phyloP scores from a whole-genome alignment of 768 basidiomycete species.

The Amanita subjunquillea region DNA sequence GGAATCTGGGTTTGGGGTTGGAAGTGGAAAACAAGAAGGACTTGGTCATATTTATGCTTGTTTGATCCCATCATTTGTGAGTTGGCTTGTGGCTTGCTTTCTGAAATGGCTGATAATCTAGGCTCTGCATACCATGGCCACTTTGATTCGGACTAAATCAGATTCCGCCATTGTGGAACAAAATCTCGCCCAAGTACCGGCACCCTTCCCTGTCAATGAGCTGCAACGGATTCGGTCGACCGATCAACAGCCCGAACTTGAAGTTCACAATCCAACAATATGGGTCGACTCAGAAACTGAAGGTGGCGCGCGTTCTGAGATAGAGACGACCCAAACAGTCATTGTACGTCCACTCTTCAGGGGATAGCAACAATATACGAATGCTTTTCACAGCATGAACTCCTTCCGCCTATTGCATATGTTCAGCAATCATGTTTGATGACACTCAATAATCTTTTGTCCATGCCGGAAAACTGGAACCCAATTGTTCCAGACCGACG shows the following conservation, averaged over 20 bases:
- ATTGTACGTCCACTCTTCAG: slow-evolving; percentile 14
- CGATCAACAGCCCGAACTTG: not conserved
- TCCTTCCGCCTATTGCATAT: slow-evolving; percentile 61
- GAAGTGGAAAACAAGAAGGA: not conserved
- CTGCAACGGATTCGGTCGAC: slow-evolving; percentile 11
- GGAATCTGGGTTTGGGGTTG: not conserved
- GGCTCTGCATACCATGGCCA: slow-evolving; percentile 21
- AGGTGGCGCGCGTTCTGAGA: slow-evolving; percentile 5
- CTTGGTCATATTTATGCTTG: not conserved
- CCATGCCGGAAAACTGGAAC: slow-evolving; percentile 36
- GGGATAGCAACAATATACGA: not conserved
- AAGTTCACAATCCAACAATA: not conserved
- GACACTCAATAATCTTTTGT: slow-evolving; percentile 62
- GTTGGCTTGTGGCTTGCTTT: not conserved
- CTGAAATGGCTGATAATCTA: not conserved
- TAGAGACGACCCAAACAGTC: slow-evolving; percentile 5
- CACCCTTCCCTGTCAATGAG: slow-evolving; percentile 29
- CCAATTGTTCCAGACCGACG: slow-evolving; percentile 50
- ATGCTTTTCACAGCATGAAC: slow-evolving; percentile 33
- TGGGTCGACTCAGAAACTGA: not conserved
- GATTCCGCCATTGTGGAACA: slow-evolving; percentile 14
- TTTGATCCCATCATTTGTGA: not conserved
- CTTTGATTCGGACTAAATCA: slow-evolving; percentile 24
- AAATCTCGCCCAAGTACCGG: slow-evolving; percentile 22
- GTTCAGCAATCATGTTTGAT: slow-evolving; percentile 69